Conservation (phyloP, 148 eudicot species). For the Camellia lanceoleosa region DNA sequence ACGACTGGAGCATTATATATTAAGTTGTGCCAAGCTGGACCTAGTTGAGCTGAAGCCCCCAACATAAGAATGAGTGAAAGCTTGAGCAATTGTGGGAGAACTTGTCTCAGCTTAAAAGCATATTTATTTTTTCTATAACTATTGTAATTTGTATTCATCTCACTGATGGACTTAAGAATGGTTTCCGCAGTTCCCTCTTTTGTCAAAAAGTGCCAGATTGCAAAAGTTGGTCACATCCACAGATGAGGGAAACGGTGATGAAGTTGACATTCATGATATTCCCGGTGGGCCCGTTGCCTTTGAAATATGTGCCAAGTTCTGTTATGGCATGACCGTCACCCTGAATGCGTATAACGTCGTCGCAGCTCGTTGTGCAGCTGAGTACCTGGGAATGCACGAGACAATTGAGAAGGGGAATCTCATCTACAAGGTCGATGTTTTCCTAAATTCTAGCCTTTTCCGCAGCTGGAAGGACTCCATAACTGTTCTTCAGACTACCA, state of each 20-base stretch:
- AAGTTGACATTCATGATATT: constrained; percentile 61
- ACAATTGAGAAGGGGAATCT: constrained; percentile 91
- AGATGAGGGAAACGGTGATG: constrained; percentile 52
- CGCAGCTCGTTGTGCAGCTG: constrained; percentile 84
- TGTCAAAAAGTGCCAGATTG: constrained; percentile 67
- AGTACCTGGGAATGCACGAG: constrained; percentile 89
- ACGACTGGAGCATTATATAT: background rate
- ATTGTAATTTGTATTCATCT: background rate
- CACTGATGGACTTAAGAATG: constrained; percentile 3
- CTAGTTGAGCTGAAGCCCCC: background rate
- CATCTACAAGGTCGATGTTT: constrained; percentile 76
- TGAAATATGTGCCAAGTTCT: constrained; percentile 91
- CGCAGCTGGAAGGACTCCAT: constrained; percentile 95
- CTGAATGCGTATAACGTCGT: constrained; percentile 81
- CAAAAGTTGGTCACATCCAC: constrained; percentile 58
- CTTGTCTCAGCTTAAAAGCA: background rate
- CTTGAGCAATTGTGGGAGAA: background rate
- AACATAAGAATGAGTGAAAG: background rate
- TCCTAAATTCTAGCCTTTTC: constrained; percentile 72
- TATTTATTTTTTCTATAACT: too few species aligned
- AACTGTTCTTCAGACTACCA: constrained; percentile 75
- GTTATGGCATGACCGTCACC: constrained; percentile 85
- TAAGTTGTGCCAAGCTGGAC: background rate
- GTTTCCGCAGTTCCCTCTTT: constrained; percentile 74
- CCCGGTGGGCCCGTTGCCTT: constrained; percentile 88